Conservation (phyloP, 441 rosid species). For the Corymbia calophylla region DNA sequence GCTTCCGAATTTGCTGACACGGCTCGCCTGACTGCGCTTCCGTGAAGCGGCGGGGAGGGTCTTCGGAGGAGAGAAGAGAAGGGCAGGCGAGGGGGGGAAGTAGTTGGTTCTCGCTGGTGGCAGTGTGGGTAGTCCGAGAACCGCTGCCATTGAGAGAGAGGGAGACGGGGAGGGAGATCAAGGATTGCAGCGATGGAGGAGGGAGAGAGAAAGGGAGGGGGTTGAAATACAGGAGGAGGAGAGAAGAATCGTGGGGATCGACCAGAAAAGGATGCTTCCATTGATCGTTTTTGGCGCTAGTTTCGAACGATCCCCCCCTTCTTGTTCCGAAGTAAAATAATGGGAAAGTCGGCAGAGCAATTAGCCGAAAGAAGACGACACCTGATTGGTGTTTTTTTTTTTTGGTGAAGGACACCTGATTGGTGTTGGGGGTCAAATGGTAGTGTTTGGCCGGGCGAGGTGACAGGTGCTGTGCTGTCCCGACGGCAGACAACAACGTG, state of each 20-base stretch:
- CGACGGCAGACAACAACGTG: not conserved
- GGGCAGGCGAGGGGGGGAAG: not conserved
- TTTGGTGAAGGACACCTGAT: not conserved
- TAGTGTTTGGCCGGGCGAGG: not conserved
- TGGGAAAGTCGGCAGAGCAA: not conserved
- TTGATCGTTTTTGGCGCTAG: not conserved
- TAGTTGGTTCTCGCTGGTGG: constrained; percentile 6
- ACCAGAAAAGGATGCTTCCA: not conserved
- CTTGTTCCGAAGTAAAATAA: not conserved
- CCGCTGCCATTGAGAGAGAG: constrained; percentile 26
- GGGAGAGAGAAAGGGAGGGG: not conserved
- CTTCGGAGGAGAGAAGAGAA: constrained; percentile 2
- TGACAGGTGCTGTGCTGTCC: not conserved
- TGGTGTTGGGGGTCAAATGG: not conserved
- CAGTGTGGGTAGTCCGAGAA: constrained; percentile 11
- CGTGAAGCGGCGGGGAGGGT: not conserved
- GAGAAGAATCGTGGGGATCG: not conserved
- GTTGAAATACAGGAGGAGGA: not conserved
- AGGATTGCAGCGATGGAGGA: not conserved
- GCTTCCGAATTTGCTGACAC: constrained; percentile 22
- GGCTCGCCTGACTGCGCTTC: constrained; percentile 1
- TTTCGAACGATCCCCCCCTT: not conserved
- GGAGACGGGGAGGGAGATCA: not conserved
- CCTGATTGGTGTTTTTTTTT: not conserved
- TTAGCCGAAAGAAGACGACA: not conserved